A percentile compares a stretch with the other conserved stretches of the same genome.
Evolutionary conservation across 768 basidiomycete genomes (phyloP).

Genomic region (Hemileccinum rubropunctum): DNA sequence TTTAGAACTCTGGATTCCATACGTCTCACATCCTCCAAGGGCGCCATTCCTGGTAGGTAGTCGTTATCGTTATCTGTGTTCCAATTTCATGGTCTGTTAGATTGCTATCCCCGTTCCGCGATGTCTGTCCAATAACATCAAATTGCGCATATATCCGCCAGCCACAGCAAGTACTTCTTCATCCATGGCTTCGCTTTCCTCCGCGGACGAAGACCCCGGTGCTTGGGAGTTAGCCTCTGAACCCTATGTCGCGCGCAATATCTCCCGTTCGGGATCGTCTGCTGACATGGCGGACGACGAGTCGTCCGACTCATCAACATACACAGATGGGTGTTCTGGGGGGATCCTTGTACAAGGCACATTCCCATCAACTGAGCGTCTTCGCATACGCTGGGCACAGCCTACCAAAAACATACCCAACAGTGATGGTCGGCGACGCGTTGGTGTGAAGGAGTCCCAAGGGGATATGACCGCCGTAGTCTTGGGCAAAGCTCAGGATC

Average conservation of each 20-base stretch:
- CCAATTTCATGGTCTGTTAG: slow-evolving; percentile 35
- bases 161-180: slow-evolving; percentile 43
- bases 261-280: slow-evolving; percentile 57
- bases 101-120: slow-evolving; percentile 76
- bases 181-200: slow-evolving; percentile 76
- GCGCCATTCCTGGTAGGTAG: slow-evolving; percentile 68
- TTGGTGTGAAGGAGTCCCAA: slow-evolving; percentile 66
- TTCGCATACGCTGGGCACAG: slow-evolving; percentile 77
- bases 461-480: slow-evolving; percentile 65
- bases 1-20: slow-evolving; percentile 74
- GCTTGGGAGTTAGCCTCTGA: slow-evolving; percentile 78
- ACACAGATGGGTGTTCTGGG: slow-evolving; percentile 49
- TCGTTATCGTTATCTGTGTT: not conserved
- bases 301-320: slow-evolving; percentile 66
- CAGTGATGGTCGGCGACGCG: slow-evolving; percentile 58
- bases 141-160: slow-evolving; percentile 71
- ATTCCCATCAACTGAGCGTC: slow-evolving; percentile 72
- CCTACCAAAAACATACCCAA: slow-evolving; percentile 48
- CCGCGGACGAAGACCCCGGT: slow-evolving; percentile 64
- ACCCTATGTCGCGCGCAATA: slow-evolving; percentile 63
- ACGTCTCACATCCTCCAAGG: slow-evolving; percentile 60
- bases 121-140: slow-evolving; percentile 74
- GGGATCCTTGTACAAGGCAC: slow-evolving; percentile 72
- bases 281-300: slow-evolving; percentile 80
- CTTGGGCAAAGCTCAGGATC: slow-evolving; percentile 45